Conservation (phyloP, 805 yeast genomes). For the Wickerhamiella kurtzmanii region DNA sequence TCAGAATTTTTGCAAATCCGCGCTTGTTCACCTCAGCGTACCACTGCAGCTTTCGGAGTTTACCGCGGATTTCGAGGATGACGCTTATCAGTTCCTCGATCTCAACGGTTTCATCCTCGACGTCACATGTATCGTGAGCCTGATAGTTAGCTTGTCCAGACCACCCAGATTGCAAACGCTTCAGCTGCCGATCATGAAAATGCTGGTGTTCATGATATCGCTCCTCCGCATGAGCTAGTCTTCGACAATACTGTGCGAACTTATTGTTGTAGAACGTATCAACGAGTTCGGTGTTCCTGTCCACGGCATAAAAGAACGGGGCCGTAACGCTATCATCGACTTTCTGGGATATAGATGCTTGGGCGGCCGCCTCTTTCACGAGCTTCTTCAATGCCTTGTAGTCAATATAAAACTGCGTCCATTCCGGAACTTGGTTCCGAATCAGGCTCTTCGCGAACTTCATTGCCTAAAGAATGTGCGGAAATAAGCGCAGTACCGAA, state of each 20-base stretch:
- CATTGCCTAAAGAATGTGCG: no score
- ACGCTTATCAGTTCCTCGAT: conserved; percentile 52
- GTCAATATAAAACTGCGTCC: conserved; percentile 72
- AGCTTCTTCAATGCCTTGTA: conserved; percentile 73
- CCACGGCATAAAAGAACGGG: conserved; percentile 60
- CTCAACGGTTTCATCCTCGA: conserved; percentile 36
- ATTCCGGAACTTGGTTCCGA: conserved; percentile 86
- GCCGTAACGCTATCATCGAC: conserved; percentile 12
- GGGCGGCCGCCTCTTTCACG: conserved; percentile 46
- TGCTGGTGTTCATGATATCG: conserved; percentile 3
- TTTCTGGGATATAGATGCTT: background rate
- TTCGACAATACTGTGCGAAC: conserved; percentile 57
- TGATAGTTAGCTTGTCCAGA: conserved; percentile 4
- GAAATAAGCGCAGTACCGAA: no score
- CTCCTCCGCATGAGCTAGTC: conserved; percentile 35
- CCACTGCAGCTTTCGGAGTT: conserved; percentile 79
- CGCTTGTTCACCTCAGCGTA: conserved; percentile 84
- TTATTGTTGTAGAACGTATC: conserved; percentile 66
- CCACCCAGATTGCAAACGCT: conserved; percentile 6
- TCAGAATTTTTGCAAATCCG: conserved; percentile 77
- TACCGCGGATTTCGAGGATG: conserved; percentile 59
- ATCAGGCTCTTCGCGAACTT: conserved; percentile 32
- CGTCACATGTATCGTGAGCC: conserved; percentile 8
- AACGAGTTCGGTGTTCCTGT: conserved; percentile 68
- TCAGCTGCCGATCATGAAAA: conserved; percentile 17